phyloP scores from a whole-genome alignment of 306 rosid species.

The Alnus glutinosa region DNA sequence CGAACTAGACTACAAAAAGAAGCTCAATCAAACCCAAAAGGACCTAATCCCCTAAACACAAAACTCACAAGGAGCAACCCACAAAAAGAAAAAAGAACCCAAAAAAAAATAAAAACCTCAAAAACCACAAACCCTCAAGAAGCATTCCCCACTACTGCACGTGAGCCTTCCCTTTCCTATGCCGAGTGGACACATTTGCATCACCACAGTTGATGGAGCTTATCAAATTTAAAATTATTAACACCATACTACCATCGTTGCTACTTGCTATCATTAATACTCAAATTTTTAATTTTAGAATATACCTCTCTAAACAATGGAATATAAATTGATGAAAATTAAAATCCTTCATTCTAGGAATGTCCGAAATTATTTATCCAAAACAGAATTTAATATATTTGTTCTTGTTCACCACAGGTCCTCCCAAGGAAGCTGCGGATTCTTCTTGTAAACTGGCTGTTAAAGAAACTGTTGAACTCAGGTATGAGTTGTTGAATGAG shows the following conservation, averaged over 20 bases:
- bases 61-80: too few relatives aligned
- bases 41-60: too few relatives aligned
- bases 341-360: not conserved
- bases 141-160: too few relatives aligned
- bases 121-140: too few relatives aligned
- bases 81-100: too few relatives aligned
- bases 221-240: too few relatives aligned
- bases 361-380: slow-evolving; percentile 2
- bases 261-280: not conserved
- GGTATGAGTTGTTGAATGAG: slow-evolving; percentile 42
- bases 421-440: slow-evolving; percentile 39
- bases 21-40: too few relatives aligned
- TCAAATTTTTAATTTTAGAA: not conserved
- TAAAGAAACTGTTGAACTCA: slow-evolving; percentile 32
- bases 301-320: not conserved
- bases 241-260: not conserved
- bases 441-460: slow-evolving; percentile 40
- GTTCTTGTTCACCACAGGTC: slow-evolving; percentile 38
- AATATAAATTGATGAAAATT: not conserved
- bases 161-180: too few relatives aligned
- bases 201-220: too few relatives aligned
- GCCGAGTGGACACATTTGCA: too few relatives aligned
- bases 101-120: too few relatives aligned
- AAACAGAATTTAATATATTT: not conserved
- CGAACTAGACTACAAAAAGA: too few relatives aligned